Conservation (phyloP, 2,329 filamentous ascomycete species). For the Ophiognomonia clavigignenti-juglandacearum region DNA sequence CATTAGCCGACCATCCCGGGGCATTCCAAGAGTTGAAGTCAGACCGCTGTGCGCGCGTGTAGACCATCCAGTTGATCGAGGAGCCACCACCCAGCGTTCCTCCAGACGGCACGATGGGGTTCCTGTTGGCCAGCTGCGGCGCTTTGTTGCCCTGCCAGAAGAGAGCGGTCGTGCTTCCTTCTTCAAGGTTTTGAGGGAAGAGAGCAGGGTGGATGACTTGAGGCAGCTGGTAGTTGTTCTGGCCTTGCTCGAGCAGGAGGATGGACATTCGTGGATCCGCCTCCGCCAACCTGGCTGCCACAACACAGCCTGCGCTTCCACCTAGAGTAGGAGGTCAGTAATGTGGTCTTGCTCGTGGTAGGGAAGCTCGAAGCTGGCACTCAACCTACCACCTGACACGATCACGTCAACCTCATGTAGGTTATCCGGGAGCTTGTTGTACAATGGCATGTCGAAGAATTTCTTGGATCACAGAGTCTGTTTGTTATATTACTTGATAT, state of each 20-base stretch:
- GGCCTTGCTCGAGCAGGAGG: conserved; percentile 48
- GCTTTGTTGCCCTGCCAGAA: conserved; percentile 37
- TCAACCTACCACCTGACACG: conserved; percentile 38
- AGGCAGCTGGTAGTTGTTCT: conserved; percentile 46
- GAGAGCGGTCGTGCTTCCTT: conserved; percentile 33
- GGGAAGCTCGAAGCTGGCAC: too few relatives aligned
- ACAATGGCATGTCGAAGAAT: background rate
- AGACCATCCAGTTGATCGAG: conserved; percentile 41
- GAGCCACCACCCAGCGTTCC: conserved; percentile 49
- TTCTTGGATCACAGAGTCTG: too few relatives aligned
- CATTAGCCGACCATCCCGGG: conserved; percentile 20
- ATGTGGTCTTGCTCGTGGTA: background rate
- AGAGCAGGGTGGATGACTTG: conserved; percentile 44
- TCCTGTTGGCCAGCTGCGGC: conserved; percentile 37
- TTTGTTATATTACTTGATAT: too few relatives aligned
- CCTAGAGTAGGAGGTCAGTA: conserved; percentile 19
- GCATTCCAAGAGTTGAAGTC: conserved; percentile 22
- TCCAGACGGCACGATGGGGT: conserved; percentile 31
- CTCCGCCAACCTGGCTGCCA: conserved; percentile 44
- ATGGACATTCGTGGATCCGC: conserved; percentile 44
- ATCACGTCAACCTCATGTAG: conserved; percentile 45
- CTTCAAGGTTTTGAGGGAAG: conserved; percentile 41
- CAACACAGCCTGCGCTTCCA: conserved; percentile 43
- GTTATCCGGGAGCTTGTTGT: conserved; percentile 21
- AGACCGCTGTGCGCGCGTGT: conserved; percentile 22